Conservation (phyloP, 2,329 filamentous ascomycete species). For the Ophiostoma sp. region DNA sequence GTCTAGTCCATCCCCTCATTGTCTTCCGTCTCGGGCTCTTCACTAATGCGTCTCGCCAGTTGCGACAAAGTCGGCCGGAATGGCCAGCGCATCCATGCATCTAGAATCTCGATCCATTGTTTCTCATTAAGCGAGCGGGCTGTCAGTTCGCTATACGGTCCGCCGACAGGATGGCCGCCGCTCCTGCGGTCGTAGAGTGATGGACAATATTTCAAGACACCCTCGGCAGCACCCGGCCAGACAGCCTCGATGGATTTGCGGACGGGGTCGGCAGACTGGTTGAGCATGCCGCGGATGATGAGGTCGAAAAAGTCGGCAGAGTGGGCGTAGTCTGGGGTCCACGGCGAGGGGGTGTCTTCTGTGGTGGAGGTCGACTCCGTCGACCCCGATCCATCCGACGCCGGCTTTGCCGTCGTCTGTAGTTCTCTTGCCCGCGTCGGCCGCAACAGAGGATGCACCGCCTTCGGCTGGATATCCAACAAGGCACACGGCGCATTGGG, state of each 20-base stretch:
- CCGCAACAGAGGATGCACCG: conserved; percentile 50
- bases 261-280: conserved; percentile 39
- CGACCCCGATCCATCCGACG: conserved; percentile 22
- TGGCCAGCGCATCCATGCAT: conserved; percentile 66
- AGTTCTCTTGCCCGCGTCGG: background rate
- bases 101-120: conserved; percentile 60
- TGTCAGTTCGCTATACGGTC: conserved; percentile 43
- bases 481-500: conserved; percentile 60
- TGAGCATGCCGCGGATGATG: conserved; percentile 48
- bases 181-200: conserved; percentile 49
- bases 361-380: background rate
- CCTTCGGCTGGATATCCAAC: conserved; percentile 66
- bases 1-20: conserved; percentile 25
- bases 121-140: conserved; percentile 51
- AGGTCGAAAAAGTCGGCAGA: conserved; percentile 55
- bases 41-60: conserved; percentile 46
- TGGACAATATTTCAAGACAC: conserved; percentile 50
- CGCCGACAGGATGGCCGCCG: conserved; percentile 48
- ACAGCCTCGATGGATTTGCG: conserved; percentile 50
- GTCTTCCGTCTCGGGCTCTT: conserved; percentile 34
- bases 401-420: too few relatives aligned
- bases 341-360: conserved; percentile 12
- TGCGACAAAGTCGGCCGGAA: conserved; percentile 55
- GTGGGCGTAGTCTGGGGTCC: conserved; percentile 38
- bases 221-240: conserved; percentile 61